phyloP scores from a whole-genome alignment of 179 eudicot genomes.

The Beta macrorhiza region DNA sequence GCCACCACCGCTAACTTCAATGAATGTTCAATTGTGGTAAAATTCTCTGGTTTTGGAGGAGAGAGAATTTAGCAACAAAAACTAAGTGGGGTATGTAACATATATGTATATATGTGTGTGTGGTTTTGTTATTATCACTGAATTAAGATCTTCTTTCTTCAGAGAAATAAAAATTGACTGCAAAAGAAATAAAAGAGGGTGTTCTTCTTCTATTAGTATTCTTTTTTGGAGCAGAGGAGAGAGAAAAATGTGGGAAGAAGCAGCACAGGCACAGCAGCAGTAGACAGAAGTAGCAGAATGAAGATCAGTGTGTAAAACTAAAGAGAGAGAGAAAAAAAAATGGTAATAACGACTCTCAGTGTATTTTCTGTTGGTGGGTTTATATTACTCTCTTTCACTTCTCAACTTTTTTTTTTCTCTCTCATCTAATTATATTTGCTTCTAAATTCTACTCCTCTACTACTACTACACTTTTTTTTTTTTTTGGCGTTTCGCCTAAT shows the following conservation, averaged over 20 bases:
- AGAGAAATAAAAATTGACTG: neutral
- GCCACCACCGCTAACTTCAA: conserved; percentile 51
- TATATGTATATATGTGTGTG: too few relatives aligned
- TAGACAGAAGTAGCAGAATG: neutral
- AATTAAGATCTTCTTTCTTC: neutral
- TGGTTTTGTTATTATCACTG: too few relatives aligned
- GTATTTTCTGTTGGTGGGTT: too few relatives aligned
- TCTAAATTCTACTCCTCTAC: too few relatives aligned
- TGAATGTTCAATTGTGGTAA: neutral
- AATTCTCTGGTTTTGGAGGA: neutral
- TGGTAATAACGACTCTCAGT: too few relatives aligned
- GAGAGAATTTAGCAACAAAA: neutral
- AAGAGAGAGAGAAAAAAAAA: too few relatives aligned
- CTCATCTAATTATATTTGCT: too few relatives aligned
- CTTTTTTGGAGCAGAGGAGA: neutral
- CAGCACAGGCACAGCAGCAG: neutral
- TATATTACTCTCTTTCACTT: too few relatives aligned
- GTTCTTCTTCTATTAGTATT: neutral
- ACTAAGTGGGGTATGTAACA: neutral
- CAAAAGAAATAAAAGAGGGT: neutral
- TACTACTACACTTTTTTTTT: too few relatives aligned
- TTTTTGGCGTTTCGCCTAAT: too few relatives aligned
- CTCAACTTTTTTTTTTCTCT: too few relatives aligned
- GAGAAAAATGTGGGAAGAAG: neutral
- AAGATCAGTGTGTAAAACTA: too few relatives aligned